A percentile compares a stretch with the other conserved stretches of the same genome.
Conservation (phyloP, 2,329 filamentous ascomycete genomes). For the Ophiosphaerella narmari region DNA sequence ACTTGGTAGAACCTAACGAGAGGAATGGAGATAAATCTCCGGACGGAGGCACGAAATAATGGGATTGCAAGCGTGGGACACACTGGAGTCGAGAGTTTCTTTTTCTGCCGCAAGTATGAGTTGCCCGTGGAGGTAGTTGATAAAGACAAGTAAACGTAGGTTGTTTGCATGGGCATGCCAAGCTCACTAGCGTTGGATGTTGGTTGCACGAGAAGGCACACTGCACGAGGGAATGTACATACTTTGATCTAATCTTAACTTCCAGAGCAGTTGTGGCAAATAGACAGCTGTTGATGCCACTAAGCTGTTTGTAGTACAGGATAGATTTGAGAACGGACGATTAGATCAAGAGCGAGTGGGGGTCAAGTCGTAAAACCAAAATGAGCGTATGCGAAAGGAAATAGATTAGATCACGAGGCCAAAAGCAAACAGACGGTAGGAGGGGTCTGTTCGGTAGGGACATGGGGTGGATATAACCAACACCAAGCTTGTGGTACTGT, state of each 20-base stretch:
- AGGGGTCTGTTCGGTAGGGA: background rate
- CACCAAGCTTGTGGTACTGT: conserved; percentile 22
- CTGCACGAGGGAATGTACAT: conserved; percentile 21
- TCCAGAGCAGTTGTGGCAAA: background rate
- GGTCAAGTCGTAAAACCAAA: background rate
- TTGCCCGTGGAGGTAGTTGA: conserved; percentile 11
- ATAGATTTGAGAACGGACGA: background rate
- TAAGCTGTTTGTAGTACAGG: background rate
- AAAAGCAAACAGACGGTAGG: background rate
- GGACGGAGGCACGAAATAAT: conserved; percentile 26
- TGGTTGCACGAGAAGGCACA: conserved; percentile 26
- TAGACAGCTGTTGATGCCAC: background rate
- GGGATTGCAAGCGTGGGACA: conserved; percentile 13
- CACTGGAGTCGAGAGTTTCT: conserved; percentile 5
- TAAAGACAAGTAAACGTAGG: conserved; percentile 7
- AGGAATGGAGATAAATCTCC: conserved; percentile 39
- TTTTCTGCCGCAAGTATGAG: conserved; percentile 19
- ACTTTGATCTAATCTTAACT: conserved; percentile 5
- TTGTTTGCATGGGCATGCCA: conserved; percentile 31
- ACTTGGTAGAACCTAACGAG: conserved; percentile 34
- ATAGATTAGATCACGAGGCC: background rate
- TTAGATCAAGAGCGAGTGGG: background rate
- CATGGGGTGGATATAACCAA: conserved; percentile 6
- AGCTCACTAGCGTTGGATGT: conserved; percentile 25
- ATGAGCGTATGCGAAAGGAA: background rate